Percentiles rank a stretch among this genome's conserved stretches.
Evolutionary conservation across 1,284 basidiomycete genomes (phyloP).

Genomic region (Singerocomus rubriflavus): DNA sequence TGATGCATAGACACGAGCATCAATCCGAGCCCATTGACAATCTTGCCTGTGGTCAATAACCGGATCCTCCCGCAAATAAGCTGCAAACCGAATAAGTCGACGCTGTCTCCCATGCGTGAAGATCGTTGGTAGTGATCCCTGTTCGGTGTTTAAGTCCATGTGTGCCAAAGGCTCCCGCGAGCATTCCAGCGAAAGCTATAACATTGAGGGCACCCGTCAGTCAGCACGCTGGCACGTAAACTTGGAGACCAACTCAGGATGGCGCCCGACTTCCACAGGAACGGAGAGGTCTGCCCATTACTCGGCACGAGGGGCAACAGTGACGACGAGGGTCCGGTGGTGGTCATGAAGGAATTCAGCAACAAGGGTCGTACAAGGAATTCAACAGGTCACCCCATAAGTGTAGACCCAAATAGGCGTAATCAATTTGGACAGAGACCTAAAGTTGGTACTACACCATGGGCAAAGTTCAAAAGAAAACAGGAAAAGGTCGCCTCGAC

Average conservation of each 20-base stretch:
- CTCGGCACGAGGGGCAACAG: conserved; percentile 23
- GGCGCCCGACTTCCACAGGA: conserved; percentile 41
- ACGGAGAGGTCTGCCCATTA: conserved; percentile 17
- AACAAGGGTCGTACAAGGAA: not conserved
- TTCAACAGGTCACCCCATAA: not conserved
- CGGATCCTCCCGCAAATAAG: not conserved
- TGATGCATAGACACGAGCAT: conserved; percentile 72
- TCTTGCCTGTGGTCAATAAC: conserved; percentile 39
- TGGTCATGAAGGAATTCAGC: conserved; percentile 18
- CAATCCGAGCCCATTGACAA: conserved; percentile 77
- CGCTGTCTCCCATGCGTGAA: conserved; percentile 63
- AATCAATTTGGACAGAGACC: conserved; percentile 11
- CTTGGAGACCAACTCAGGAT: conserved; percentile 25
- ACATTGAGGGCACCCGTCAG: not conserved
- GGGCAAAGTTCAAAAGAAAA: conserved; percentile 84
- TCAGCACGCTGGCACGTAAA: not conserved
- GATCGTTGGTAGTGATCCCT: conserved; percentile 49
- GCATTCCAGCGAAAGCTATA: conserved; percentile 56
- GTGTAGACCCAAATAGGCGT: conserved; percentile 15
- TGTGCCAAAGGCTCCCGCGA: conserved; percentile 67
- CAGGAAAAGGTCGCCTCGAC: conserved; percentile 93
- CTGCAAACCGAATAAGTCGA: conserved; percentile 60
- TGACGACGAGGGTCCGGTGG: conserved; percentile 25
- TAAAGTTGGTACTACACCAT: conserved; percentile 35
- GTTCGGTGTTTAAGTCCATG: conserved; percentile 54